These are phyloP conservation scores for Kluyveromyces lactis DNA, from an alignment of 805 yeast genomes.

Conservation along the genomic window DNA sequence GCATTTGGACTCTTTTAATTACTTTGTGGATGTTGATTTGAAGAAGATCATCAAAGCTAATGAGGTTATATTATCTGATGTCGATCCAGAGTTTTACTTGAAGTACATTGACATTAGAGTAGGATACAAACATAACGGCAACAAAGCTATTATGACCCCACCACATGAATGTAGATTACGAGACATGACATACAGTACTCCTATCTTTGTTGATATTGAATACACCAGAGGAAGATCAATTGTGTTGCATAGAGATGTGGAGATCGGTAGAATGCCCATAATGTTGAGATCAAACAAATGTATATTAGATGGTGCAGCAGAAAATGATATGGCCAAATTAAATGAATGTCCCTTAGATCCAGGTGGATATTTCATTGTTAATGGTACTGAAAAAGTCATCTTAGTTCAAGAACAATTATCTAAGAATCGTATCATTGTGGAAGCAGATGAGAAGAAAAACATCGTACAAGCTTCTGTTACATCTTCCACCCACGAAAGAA, in stretches of 20 bases:
- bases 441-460: constrained; percentile 89
- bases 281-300: constrained; percentile 94
- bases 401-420: constrained; percentile 94
- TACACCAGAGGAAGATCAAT: constrained; percentile 92
- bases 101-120: constrained; percentile 90
- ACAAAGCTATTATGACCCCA: constrained; percentile 56
- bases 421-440: constrained; percentile 95
- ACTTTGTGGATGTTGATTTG: constrained; percentile 87
- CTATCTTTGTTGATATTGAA: constrained; percentile 93
- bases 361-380: constrained; percentile 96
- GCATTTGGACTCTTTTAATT: constrained; percentile 96
- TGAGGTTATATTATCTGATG: constrained; percentile 82
- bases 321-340: constrained; percentile 74
- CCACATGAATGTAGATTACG: constrained; percentile 96
- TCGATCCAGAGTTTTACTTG: constrained; percentile 92
- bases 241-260: constrained; percentile 81
- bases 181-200: constrained; percentile 91
- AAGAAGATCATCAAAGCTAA: constrained; percentile 90
- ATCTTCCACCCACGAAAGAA: constrained; percentile 95
- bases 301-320: constrained; percentile 69
- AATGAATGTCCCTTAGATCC: constrained; percentile 97
- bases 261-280: constrained; percentile 98
- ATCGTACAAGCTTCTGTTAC: constrained; percentile 97
- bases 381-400: constrained; percentile 96
- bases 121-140: constrained; percentile 63